phyloP scores from a whole-genome alignment of 805 yeast species.

The Kuraishia floccosa region DNA sequence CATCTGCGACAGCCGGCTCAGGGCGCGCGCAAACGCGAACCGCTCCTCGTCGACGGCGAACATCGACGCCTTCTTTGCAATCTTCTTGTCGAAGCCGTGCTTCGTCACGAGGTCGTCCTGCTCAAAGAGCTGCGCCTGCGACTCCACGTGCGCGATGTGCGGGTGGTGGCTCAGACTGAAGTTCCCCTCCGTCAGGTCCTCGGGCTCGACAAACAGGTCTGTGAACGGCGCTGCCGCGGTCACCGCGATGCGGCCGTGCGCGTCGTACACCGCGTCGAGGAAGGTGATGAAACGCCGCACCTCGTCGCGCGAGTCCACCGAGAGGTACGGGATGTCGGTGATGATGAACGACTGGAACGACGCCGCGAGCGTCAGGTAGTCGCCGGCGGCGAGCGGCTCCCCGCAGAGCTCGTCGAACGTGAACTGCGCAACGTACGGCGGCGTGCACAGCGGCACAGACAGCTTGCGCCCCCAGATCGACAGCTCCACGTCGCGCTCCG shows the following conservation, averaged over 20 bases:
- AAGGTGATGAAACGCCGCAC: slow-evolving; percentile 91
- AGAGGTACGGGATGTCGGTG: slow-evolving; percentile 84
- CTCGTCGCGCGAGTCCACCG: slow-evolving; percentile 68
- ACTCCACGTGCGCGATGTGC: slow-evolving; percentile 30
- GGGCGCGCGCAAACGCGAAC: slow-evolving; percentile 94
- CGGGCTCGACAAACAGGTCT: slow-evolving; percentile 79
- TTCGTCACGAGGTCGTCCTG: slow-evolving; percentile 54
- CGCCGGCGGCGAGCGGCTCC: slow-evolving; percentile 84
- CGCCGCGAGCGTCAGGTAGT: slow-evolving; percentile 74
- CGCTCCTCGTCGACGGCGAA: slow-evolving; percentile 91
- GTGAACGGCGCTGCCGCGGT: slow-evolving; percentile 82
- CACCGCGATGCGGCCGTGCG: slow-evolving; percentile 77
- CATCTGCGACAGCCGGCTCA: slow-evolving; percentile 88
- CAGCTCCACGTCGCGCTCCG: slow-evolving; percentile 22
- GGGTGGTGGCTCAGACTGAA: slow-evolving; percentile 22
- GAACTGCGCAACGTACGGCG: slow-evolving; percentile 81
- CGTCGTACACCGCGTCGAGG: slow-evolving; percentile 91
- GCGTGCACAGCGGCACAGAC: slow-evolving; percentile 62
- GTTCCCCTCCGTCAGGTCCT: slow-evolving; percentile 38
- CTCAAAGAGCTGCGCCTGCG: slow-evolving; percentile 26
- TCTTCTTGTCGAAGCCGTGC: slow-evolving; percentile 65
- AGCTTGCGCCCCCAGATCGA: slow-evolving; percentile 86
- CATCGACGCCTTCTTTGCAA: slow-evolving; percentile 62
- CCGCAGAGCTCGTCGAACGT: slow-evolving; percentile 84
- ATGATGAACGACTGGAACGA: slow-evolving; percentile 71